Base-by-base conservation (phyloP, 2,329 filamentous ascomycete genomes). In the Tolypocladium endophyticum region DNA sequence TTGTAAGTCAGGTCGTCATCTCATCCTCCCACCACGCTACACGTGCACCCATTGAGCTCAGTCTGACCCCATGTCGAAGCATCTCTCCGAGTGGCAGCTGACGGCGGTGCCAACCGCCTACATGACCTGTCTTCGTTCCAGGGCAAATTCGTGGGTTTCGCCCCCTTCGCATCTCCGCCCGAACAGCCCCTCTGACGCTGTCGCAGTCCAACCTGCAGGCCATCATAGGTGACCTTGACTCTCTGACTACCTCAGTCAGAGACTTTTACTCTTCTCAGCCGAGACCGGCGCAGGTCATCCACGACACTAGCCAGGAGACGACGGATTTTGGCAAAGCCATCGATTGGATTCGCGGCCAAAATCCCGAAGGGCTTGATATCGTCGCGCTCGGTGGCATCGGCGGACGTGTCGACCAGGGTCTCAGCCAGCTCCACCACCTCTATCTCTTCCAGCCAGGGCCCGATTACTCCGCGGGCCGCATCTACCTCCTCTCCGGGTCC, bases 141-240 rank as follows among this genome's bases (percentile, higher is more conserved):
- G 45, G 73, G 72, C 41, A 76, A 76, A 64, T 77, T 76, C 62
- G 78, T 79, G 66, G 60, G 75, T 70, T 30, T 56, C 47, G 11
- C 14, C n/a, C n/a, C n/a, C n/a, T n/a, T 12, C 28, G 33, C 38
- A 53, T 45, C 55, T 28, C 20, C n/a, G 3, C 20, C 11, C 20
- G 16, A 2, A n/a, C 28, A 14, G 11, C 38, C 6, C 50, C 16
- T 54, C 59, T 61, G 52, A 60, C 53, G 14, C 11, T 8, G 25
- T 16, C 20, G 12, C 59, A 83, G 80, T 74, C 84, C 69, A 77
- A 85, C 60, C 83, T 91, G 1, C 78, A 89, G 68, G 78, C 82
- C 59, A 92, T 99, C 62, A 86, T 96, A 65, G 94, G 94, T 55
- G 94, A 99, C 71, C 81, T 99, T 12, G 94, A 99, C 75, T 97